Percentiles rank a stretch among this genome's conserved stretches.
Conservation (phyloP, 2,329 filamentous ascomycete species). For the Hypoxylon sp. region DNA sequence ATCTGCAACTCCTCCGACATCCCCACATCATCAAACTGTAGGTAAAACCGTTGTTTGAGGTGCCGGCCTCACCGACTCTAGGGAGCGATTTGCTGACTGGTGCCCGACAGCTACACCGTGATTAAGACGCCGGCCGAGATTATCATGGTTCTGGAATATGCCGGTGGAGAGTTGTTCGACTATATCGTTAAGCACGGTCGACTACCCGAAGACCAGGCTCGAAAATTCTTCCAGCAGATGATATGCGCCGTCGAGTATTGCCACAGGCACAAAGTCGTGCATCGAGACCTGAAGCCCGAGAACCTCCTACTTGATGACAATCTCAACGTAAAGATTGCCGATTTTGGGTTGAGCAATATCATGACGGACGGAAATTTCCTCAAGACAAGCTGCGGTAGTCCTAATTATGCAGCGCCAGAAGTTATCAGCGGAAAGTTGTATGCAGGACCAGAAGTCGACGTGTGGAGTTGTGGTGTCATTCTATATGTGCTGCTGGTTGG, state of each 20-base stretch:
- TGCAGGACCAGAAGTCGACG: constrained; percentile 96
- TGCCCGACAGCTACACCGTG: constrained; percentile 81
- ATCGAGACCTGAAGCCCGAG: constrained; percentile 97
- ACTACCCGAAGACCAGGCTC: constrained; percentile 91
- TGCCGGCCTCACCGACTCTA: background rate
- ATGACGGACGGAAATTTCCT: constrained; percentile 99
- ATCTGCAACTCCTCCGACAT: constrained; percentile 93
- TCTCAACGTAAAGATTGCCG: constrained; percentile 98
- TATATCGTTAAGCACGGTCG: constrained; percentile 96
- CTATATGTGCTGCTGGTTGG: constrained; percentile 86
- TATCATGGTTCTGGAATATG: constrained; percentile 99
- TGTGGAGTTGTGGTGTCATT: constrained; percentile 97
- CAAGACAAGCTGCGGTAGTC: constrained; percentile 97
- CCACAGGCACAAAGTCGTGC: constrained; percentile 98
- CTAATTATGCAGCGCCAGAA: constrained; percentile 97
- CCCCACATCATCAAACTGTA: constrained; percentile 99
- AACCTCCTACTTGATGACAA: constrained; percentile 95
- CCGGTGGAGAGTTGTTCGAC: constrained; percentile 95
- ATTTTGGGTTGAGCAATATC: constrained; percentile 98
- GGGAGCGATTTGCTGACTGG: constrained; percentile 47
- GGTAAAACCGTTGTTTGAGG: constrained; percentile 51
- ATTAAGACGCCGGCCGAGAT: constrained; percentile 96
- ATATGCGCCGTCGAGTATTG: constrained; percentile 99
- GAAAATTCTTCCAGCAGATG: constrained; percentile 99
- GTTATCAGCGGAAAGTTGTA: constrained; percentile 98